Conservation (phyloP, 495 filamentous ascomycete species). For the Penicillium ochrochloron region DNA sequence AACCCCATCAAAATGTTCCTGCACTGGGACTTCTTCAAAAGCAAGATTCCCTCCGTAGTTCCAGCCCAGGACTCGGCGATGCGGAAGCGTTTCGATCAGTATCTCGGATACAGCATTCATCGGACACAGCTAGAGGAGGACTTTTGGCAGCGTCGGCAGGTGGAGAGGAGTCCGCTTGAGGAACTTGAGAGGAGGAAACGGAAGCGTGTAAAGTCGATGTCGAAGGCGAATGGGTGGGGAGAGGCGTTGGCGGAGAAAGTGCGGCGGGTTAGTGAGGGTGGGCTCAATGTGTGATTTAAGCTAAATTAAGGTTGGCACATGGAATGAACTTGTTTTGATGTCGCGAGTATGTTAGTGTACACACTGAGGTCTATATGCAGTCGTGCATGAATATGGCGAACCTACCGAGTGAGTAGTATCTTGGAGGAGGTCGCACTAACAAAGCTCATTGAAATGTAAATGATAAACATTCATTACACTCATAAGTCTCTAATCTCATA, state of each 20-base stretch:
- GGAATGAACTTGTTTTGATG: neutral
- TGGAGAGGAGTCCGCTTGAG: constrained; percentile 15
- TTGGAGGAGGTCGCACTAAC: too few species aligned
- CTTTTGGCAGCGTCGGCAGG: constrained; percentile 41
- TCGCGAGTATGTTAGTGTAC: neutral
- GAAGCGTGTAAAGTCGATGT: neutral
- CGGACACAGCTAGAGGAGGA: constrained; percentile 37
- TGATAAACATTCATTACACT: too few species aligned
- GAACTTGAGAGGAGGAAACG: constrained; percentile 10
- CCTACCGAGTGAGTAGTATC: too few species aligned
- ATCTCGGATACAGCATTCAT: constrained; percentile 33
- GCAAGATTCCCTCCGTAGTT: constrained; percentile 19
- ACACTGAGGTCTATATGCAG: too few species aligned
- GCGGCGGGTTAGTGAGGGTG: constrained; percentile 5
- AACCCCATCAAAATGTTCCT: constrained; percentile 23
- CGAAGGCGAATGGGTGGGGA: constrained; percentile 8
- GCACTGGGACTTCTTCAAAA: constrained; percentile 20
- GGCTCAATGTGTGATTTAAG: constrained; percentile 7
- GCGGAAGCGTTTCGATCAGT: constrained; percentile 34
- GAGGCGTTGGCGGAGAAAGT: constrained; percentile 13
- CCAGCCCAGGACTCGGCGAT: constrained; percentile 30
- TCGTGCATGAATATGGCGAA: too few species aligned
- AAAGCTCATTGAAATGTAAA: too few species aligned
- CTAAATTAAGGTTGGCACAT: neutral
- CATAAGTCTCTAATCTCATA: neutral